These are phyloP conservation scores for Paragyromitra xinjiangensis DNA, from an alignment of 495 filamentous ascomycete genomes.

Conservation along the genomic window DNA sequence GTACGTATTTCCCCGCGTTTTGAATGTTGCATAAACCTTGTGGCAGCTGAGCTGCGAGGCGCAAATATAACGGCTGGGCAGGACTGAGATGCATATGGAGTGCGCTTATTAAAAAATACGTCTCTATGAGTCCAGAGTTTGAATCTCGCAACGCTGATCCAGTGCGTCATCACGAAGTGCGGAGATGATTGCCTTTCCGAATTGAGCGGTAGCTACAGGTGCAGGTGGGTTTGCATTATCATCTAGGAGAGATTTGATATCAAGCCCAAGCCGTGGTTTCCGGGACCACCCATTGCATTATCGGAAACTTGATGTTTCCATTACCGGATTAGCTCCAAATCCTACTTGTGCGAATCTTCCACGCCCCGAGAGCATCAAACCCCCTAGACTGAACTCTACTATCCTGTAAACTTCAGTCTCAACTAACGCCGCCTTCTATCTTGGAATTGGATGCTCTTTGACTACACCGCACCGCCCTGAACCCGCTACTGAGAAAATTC, in stretches of 20 bases:
- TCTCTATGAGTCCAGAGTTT: neutral
- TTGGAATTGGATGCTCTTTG: too few species aligned
- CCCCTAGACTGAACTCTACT: neutral
- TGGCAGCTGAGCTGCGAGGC: neutral
- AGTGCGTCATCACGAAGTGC: neutral
- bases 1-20: neutral
- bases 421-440: neutral
- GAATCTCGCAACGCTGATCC: neutral
- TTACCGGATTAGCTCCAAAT: neutral
- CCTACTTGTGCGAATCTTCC: neutral
- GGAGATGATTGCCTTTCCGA: neutral
- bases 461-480: neutral
- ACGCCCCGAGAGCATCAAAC: neutral
- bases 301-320: neutral
- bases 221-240: neutral
- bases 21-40: neutral
- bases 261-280: neutral
- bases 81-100: neutral
- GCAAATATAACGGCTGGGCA: neutral
- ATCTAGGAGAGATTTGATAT: neutral
- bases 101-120: neutral
- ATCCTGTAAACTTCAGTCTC: neutral
- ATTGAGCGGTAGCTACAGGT: constrained; percentile 2
- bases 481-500: neutral
- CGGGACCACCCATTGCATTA: neutral